phyloP scores from a whole-genome alignment of 2,329 filamentous ascomycete genomes.

The Penicillium vulpinum region DNA sequence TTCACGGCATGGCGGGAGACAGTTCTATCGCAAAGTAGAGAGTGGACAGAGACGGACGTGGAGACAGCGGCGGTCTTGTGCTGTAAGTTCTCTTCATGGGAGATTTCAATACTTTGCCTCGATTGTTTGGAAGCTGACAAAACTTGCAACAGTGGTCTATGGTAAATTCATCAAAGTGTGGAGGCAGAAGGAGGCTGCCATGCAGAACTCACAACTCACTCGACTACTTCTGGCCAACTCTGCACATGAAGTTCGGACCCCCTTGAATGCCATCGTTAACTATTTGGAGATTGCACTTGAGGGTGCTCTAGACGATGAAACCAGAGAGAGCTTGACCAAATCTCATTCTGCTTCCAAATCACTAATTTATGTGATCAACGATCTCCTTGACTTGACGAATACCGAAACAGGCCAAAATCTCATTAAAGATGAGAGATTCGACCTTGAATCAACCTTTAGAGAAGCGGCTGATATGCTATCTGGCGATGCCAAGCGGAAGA shows the following conservation, averaged over 20 bases:
- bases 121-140: neutral
- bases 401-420: slow-evolving; percentile 78
- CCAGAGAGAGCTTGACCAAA: slow-evolving; percentile 76
- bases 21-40: slow-evolving; percentile 75
- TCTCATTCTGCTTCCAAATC: slow-evolving; percentile 92
- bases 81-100: slow-evolving; percentile 14
- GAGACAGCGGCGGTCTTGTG: slow-evolving; percentile 87
- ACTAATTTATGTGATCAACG: slow-evolving; percentile 90
- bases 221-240: slow-evolving; percentile 79
- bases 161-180: slow-evolving; percentile 90
- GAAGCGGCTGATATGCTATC: slow-evolving; percentile 76
- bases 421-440: slow-evolving; percentile 77
- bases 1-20: slow-evolving; percentile 82
- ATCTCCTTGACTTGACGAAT: slow-evolving; percentile 83
- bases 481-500: slow-evolving; percentile 73
- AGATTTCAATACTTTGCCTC: neutral
- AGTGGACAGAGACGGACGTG: slow-evolving; percentile 86
- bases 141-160: slow-evolving; percentile 63
- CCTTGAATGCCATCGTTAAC: slow-evolving; percentile 90
- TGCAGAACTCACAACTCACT: slow-evolving; percentile 80
- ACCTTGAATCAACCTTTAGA: slow-evolving; percentile 68
- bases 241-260: slow-evolving; percentile 87
- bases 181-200: slow-evolving; percentile 81
- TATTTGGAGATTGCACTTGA: slow-evolving; percentile 90
- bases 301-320: slow-evolving; percentile 75